Evolutionary conservation across 805 yeast genomes (phyloP).

Genomic region (Ogataea ganodermae): DNA sequence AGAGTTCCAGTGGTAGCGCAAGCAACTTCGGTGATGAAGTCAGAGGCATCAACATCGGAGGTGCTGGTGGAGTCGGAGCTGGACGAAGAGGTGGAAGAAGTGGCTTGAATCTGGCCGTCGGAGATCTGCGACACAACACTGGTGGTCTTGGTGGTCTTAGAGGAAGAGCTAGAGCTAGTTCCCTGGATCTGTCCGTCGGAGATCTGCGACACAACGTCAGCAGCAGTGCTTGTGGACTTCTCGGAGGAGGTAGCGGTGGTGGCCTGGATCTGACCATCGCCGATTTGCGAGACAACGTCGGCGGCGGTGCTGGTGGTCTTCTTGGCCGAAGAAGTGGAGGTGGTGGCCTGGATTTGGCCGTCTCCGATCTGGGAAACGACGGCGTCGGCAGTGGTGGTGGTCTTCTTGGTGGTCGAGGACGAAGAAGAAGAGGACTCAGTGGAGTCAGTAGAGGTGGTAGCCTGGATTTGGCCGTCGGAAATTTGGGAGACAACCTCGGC

Average conservation of each 20-base stretch:
- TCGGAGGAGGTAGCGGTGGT: slow-evolving; percentile 31
- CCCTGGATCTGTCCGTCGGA: slow-evolving; percentile 40
- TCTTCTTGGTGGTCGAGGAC: slow-evolving; percentile 10
- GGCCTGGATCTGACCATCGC: slow-evolving; percentile 28
- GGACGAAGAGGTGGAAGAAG: slow-evolving; percentile 37
- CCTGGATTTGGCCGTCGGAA: slow-evolving; percentile 50
- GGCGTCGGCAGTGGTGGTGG: slow-evolving; percentile 30
- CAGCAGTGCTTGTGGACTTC: slow-evolving; percentile 35
- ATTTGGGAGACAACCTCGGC: slow-evolving; percentile 34
- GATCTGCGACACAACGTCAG: slow-evolving; percentile 40
- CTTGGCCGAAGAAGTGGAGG: slow-evolving; percentile 30
- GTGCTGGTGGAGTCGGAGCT: slow-evolving; percentile 24
- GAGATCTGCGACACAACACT: slow-evolving; percentile 42
- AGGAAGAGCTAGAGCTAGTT: slow-evolving; percentile 38
- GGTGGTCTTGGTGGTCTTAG: slow-evolving; percentile 29
- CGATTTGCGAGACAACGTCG: slow-evolving; percentile 46
- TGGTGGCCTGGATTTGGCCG: slow-evolving; percentile 57
- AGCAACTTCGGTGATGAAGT: slow-evolving; percentile 31
- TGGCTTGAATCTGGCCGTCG: slow-evolving; percentile 48
- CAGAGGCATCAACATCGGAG: slow-evolving; percentile 18
- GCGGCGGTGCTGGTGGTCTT: slow-evolving; percentile 24
- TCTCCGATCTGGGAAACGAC: slow-evolving; percentile 58
- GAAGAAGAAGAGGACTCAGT: slow-evolving; percentile 8
- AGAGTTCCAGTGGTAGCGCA: slow-evolving; percentile 42
- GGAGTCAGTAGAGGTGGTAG: slow-evolving; percentile 17